phyloP scores from a whole-genome alignment of 495 filamentous ascomycete genomes.

The Aspergillus sclerotioniger region DNA sequence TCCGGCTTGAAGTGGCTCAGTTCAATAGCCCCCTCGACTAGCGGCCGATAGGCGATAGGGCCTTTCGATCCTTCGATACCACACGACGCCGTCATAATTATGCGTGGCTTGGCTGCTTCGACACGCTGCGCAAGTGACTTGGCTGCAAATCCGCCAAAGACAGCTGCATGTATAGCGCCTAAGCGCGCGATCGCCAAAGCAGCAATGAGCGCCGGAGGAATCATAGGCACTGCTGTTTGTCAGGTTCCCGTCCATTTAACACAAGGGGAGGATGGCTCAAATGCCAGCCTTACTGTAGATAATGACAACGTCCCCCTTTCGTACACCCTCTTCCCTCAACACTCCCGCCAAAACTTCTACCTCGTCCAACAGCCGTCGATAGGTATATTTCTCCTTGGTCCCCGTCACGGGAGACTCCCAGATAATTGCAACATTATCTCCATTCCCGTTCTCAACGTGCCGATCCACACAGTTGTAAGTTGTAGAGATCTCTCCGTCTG shows the following conservation, averaged over 20 bases:
- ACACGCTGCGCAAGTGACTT: conserved; percentile 83
- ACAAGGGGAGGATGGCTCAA: neutral
- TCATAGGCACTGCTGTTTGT: conserved; percentile 78
- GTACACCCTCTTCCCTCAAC: conserved; percentile 76
- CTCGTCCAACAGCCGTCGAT: conserved; percentile 73
- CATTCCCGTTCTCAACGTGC: conserved; percentile 74
- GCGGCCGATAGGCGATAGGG: conserved; percentile 65
- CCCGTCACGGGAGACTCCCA: conserved; percentile 87
- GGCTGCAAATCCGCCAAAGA: conserved; percentile 89
- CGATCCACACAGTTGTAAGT: conserved; percentile 88
- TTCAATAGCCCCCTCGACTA: conserved; percentile 65
- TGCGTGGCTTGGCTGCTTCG: conserved; percentile 71
- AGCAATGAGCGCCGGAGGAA: conserved; percentile 81
- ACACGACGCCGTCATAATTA: conserved; percentile 85
- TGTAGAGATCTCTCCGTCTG: conserved; percentile 84
- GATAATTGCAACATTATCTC: conserved; percentile 70
- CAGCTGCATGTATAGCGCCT: conserved; percentile 86
- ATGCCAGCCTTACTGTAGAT: conserved; percentile 69
- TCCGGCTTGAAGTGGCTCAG: conserved; percentile 61
- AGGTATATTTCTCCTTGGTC: conserved; percentile 69
- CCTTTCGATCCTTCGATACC: conserved; percentile 87
- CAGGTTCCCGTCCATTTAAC: neutral
- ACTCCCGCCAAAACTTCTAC: conserved; percentile 83
- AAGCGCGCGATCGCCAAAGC: conserved; percentile 78
- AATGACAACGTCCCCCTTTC: conserved; percentile 85